Evolutionary conservation across 331 rosid species (phyloP).

Genomic region (Spiraea crenata): DNA sequence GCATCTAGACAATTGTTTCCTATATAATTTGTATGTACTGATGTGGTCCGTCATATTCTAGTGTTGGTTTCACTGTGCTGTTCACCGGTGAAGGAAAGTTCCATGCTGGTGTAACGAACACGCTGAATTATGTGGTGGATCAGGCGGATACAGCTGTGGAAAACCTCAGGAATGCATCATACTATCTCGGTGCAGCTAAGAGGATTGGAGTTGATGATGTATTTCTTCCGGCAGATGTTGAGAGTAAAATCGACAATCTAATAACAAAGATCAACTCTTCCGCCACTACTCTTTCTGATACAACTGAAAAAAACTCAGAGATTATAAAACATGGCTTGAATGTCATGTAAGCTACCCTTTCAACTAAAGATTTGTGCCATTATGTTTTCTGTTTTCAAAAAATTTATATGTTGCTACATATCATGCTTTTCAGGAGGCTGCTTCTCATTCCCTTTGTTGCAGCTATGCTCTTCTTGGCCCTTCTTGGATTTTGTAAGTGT

Average conservation of each 20-base stretch:
- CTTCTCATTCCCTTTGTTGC: constrained; percentile 45
- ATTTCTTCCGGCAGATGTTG: constrained; percentile 29
- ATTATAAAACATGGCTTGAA: constrained; percentile 21
- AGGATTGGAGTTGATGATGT: constrained; percentile 32
- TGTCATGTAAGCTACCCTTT: constrained; percentile 28
- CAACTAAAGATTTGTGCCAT: too few species aligned
- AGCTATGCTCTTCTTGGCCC: constrained; percentile 49
- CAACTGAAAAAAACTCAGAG: constrained; percentile 33
- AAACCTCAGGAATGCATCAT: constrained; percentile 51
- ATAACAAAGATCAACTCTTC: constrained; percentile 28
- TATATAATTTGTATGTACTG: not conserved
- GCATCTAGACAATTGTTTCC: not conserved
- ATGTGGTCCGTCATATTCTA: constrained; percentile 1
- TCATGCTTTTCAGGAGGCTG: constrained; percentile 42
- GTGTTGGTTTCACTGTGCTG: constrained; percentile 47
- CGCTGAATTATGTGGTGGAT: constrained; percentile 40
- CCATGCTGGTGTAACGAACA: constrained; percentile 40
- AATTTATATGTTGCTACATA: not conserved
- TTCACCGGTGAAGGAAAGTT: constrained; percentile 63
- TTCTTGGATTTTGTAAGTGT: constrained; percentile 57
- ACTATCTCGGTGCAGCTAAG: constrained; percentile 44
- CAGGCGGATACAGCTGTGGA: constrained; percentile 48
- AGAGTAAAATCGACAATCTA: constrained; percentile 27
- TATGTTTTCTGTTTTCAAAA: too few species aligned
- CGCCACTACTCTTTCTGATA: constrained; percentile 29